Percentiles rank a stretch among this genome's conserved stretches.
phyloP scores from a whole-genome alignment of 2,329 filamentous ascomycete species.

The Hypomyces rosellus region DNA sequence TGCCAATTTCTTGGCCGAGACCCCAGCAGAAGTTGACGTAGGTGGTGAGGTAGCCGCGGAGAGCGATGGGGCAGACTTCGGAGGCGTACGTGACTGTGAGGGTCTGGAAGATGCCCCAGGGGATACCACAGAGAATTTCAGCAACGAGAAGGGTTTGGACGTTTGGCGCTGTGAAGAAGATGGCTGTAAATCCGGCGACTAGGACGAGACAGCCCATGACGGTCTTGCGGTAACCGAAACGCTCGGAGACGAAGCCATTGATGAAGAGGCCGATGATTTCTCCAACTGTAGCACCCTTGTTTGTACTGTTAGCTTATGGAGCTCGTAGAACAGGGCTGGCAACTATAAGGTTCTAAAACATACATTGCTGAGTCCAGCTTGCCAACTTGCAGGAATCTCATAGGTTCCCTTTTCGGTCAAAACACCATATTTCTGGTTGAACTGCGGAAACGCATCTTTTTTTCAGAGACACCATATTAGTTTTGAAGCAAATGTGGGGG shows the following conservation, averaged over 20 bases:
- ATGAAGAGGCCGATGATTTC: conserved; percentile 61
- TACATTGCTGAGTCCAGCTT: conserved; percentile 53
- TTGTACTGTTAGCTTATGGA: neutral
- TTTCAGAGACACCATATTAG: conserved; percentile 12
- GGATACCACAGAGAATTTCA: conserved; percentile 58
- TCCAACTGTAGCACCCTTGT: conserved; percentile 32
- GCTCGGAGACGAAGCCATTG: conserved; percentile 59
- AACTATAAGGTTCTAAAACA: conserved; percentile 16
- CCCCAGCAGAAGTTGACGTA: conserved; percentile 77
- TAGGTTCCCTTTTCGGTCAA: conserved; percentile 39
- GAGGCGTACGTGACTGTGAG: conserved; percentile 61
- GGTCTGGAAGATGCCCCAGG: conserved; percentile 55
- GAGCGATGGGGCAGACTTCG: conserved; percentile 65
- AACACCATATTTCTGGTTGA: conserved; percentile 52
- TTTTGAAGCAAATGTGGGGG: neutral
- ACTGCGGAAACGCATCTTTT: conserved; percentile 47
- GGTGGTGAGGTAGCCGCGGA: conserved; percentile 65
- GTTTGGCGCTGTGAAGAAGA: conserved; percentile 60
- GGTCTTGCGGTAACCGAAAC: conserved; percentile 61
- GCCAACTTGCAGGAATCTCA: conserved; percentile 55
- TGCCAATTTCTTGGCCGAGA: conserved; percentile 66
- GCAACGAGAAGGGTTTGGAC: conserved; percentile 53
- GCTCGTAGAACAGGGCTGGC: neutral
- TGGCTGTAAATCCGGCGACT: conserved; percentile 51
- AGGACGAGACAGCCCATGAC: conserved; percentile 52